Base-by-base conservation (phyloP, 2,329 filamentous ascomycete genomes). In the Neocucurbitaria cava region DNA sequence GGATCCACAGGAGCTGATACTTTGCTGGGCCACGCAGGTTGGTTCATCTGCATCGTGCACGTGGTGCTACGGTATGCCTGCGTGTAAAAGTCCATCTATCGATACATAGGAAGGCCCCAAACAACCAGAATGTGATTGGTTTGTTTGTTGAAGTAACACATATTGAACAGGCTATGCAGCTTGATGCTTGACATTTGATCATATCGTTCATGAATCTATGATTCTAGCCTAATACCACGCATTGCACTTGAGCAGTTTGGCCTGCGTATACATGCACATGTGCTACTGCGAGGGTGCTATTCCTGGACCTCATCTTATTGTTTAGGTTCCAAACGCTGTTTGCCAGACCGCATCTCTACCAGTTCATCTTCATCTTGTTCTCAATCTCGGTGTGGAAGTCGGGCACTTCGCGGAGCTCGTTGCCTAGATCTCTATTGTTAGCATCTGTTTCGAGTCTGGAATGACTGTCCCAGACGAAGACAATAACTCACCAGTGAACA, bases 381-480 rank as follows among this genome's bases (percentile, higher is more conserved):
- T 97, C 94, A 87, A 97, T 92, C 85, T 98, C 94, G 52, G 91
- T 89, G 69, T 97, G 92, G 78, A 97, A 88, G 48, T 88, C 86
- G 21, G 88, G 85, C 38, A 86, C 81, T 57, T 85, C 84, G 68
- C 87, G 84, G 74, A 86, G 84, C 77, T 94, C 91, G 66, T 90
- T 89, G 56, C 82, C 83, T 84, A 43, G 24, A 26, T 21, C 8
- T 24, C 15, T 23, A 23, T 40, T 6, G n/a, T 40, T 24, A 40
- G 38, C 11, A 40, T 6, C 3, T 40, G 20, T n/a, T 40, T 40
- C 7, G 18, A 18, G 20, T 4, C 20, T 21, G 15, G 9, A n/a
- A 15, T 40, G 2, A 30, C 30, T n/a, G 28, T 13, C 33, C n/a
- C 13, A 24, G 28, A 5, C 17, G n/a, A 23, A 23, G 36, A 5